A percentile compares a stretch with the other conserved stretches of the same genome.
These are phyloP conservation scores for Stemphylium beticola DNA, from an alignment of 2,329 filamentous ascomycete genomes.

Conservation along the genomic window DNA sequence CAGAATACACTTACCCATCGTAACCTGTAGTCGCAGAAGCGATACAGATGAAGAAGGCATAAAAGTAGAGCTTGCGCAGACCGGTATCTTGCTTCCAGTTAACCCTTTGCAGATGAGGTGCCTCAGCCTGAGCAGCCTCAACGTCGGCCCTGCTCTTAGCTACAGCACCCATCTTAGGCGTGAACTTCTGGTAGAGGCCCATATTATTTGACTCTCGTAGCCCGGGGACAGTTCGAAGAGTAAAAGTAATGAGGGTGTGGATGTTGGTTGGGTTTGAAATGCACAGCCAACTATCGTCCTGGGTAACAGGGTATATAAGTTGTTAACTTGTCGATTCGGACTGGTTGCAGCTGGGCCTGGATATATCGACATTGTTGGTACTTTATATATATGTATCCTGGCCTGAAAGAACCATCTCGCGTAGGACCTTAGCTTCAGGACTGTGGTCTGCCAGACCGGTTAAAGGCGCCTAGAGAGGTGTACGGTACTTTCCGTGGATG, in stretches of 20 bases:
- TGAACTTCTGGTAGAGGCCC: conserved; percentile 28
- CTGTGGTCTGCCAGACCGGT: conserved; percentile 38
- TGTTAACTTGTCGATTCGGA: conserved; percentile 19
- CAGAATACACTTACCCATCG: conserved; percentile 54
- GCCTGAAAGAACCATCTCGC: conserved; percentile 16
- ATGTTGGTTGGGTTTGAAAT: conserved; percentile 17
- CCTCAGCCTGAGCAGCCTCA: conserved; percentile 54
- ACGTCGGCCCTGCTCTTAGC: conserved; percentile 31
- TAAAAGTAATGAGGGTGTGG: conserved; percentile 11
- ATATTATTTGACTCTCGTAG: conserved; percentile 21
- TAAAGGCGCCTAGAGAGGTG: conserved; percentile 31
- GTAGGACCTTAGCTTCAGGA: conserved; percentile 24
- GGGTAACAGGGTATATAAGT: conserved; percentile 26
- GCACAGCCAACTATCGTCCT: conserved; percentile 19
- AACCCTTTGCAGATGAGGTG: conserved; percentile 59
- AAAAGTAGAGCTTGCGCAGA: conserved; percentile 63
- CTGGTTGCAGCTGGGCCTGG: conserved; percentile 23
- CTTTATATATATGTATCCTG: conserved; percentile 36
- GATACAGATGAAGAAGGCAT: conserved; percentile 58
- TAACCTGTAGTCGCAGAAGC: conserved; percentile 64
- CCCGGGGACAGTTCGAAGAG: conserved; percentile 7
- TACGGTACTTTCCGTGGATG: conserved; percentile 28
- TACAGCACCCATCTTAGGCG: conserved; percentile 26
- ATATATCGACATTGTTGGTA: conserved; percentile 21
- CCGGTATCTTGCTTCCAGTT: conserved; percentile 63